Evolutionary conservation across 208 protist genomes (phyloP).

Genomic region (Angomonas ambiguus): DNA sequence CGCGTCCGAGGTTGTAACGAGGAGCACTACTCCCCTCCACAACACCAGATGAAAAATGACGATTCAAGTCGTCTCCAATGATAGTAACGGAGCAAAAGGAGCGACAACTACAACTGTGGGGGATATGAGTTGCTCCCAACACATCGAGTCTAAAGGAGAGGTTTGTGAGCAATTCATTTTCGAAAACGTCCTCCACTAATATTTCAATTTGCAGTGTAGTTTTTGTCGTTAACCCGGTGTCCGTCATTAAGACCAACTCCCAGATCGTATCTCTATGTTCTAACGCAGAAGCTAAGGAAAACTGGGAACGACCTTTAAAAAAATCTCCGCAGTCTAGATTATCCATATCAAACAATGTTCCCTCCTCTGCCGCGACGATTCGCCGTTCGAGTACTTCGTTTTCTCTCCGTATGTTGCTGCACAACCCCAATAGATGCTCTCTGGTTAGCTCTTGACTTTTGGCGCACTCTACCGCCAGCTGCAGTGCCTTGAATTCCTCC

Average conservation of each 20-base stretch:
- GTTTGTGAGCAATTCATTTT: constrained; percentile 6
- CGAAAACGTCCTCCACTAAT: not conserved
- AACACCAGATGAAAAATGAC: constrained; percentile 54
- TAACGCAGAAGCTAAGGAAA: constrained; percentile 25
- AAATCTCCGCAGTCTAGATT: constrained; percentile 42
- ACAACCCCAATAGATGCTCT: constrained; percentile 22
- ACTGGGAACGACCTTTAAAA: constrained; percentile 56
- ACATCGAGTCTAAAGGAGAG: constrained; percentile 64
- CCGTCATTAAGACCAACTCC: constrained; percentile 29
- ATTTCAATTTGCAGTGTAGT: constrained; percentile 51
- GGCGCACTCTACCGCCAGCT: constrained; percentile 25
- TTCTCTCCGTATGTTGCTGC: constrained; percentile 39
- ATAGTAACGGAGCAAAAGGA: constrained; percentile 64
- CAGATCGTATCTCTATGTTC: constrained; percentile 17
- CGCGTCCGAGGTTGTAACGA: constrained; percentile 50
- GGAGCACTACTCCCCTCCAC: constrained; percentile 35
- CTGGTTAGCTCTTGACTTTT: constrained; percentile 23
- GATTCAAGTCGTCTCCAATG: constrained; percentile 45
- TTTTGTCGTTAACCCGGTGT: constrained; percentile 35
- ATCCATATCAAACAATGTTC: constrained; percentile 38
- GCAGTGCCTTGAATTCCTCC: constrained; percentile 45
- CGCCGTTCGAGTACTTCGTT: constrained; percentile 58
- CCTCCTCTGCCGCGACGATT: constrained; percentile 39
- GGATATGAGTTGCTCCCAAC: constrained; percentile 56
- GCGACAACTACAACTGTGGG: constrained; percentile 28